Conservation (phyloP, 495 filamentous ascomycete species). For the Aspergillus ellipticus region DNA sequence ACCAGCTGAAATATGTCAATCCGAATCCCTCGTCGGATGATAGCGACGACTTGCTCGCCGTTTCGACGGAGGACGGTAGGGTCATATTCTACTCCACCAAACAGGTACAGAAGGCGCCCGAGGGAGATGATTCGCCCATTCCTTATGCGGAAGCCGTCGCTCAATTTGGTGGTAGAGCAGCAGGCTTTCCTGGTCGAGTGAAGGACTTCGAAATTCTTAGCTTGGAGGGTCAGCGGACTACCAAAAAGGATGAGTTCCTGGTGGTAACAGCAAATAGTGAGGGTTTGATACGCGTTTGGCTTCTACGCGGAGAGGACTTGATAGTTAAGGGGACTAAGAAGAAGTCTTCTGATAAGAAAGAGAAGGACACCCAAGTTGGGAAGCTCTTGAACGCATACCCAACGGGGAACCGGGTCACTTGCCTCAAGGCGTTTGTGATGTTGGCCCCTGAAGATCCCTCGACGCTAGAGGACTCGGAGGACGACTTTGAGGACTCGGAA, state of each 20-base stretch:
- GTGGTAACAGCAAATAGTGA: slow-evolving; percentile 80
- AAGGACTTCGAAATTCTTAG: slow-evolving; percentile 80
- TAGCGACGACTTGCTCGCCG: slow-evolving; percentile 55
- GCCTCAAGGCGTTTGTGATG: slow-evolving; percentile 84
- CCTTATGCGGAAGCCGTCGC: slow-evolving; percentile 58
- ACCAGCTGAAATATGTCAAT: slow-evolving; percentile 70
- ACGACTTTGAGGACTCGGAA: slow-evolving; percentile 33
- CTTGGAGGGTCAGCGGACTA: slow-evolving; percentile 30
- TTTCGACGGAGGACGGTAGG: slow-evolving; percentile 91
- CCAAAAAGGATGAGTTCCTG: slow-evolving; percentile 43
- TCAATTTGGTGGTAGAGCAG: slow-evolving; percentile 70
- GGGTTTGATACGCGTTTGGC: slow-evolving; percentile 76
- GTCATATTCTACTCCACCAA: slow-evolving; percentile 78
- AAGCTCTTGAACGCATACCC: slow-evolving; percentile 72
- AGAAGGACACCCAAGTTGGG: slow-evolving; percentile 54
- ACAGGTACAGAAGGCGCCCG: slow-evolving; percentile 28
- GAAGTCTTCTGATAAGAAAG: slow-evolving; percentile 35
- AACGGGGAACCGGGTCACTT: slow-evolving; percentile 87
- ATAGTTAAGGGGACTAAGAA: slow-evolving; percentile 18
- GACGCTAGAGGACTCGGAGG: slow-evolving; percentile 31
- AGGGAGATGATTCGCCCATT: slow-evolving; percentile 35
- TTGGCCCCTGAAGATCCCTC: slow-evolving; percentile 36
- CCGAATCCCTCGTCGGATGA: slow-evolving; percentile 37
- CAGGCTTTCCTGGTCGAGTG: slow-evolving; percentile 64
- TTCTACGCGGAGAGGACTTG: slow-evolving; percentile 38